Percentiles rank a stretch among this genome's conserved stretches.
phyloP scores from a whole-genome alignment of 352 stramenopile species.

The Phytophthora meadii region DNA sequence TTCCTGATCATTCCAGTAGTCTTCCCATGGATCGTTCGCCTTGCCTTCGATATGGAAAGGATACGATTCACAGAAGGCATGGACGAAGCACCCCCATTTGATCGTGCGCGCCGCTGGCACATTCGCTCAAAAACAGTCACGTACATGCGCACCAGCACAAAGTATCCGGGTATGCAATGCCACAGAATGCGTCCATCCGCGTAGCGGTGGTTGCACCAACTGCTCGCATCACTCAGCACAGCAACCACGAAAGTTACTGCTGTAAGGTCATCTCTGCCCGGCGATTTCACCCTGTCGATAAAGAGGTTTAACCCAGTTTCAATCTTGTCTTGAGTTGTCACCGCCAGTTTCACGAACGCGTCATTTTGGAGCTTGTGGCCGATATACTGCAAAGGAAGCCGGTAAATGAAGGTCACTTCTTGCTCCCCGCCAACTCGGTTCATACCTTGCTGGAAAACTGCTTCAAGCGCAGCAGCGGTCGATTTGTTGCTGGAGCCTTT shows the following conservation, averaged over 20 bases:
- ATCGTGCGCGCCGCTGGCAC: conserved; percentile 69
- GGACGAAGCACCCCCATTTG: conserved; percentile 27
- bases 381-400: conserved; percentile 61
- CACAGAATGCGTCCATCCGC: conserved; percentile 57
- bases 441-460: conserved; percentile 60
- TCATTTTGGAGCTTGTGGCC: conserved; percentile 55
- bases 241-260: conserved; percentile 75
- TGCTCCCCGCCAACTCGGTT: conserved; percentile 47
- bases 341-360: conserved; percentile 43
- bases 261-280: conserved; percentile 68
- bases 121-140: conserved; percentile 79
- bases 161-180: conserved; percentile 86
- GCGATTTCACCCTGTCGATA: conserved; percentile 59
- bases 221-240: conserved; percentile 65
- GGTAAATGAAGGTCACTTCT: conserved; percentile 61
- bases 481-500: conserved; percentile 42
- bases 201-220: conserved; percentile 61
- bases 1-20: conserved; percentile 78
- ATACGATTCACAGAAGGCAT: conserved; percentile 62
- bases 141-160: conserved; percentile 69
- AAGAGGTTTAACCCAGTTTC: conserved; percentile 60
- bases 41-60: conserved; percentile 65
- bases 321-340: conserved; percentile 51
- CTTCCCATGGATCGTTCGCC: conserved; percentile 65
- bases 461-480: conserved; percentile 44